These are phyloP conservation scores for Ogataea angusta DNA, from an alignment of 805 yeast species.

Conservation along the genomic window DNA sequence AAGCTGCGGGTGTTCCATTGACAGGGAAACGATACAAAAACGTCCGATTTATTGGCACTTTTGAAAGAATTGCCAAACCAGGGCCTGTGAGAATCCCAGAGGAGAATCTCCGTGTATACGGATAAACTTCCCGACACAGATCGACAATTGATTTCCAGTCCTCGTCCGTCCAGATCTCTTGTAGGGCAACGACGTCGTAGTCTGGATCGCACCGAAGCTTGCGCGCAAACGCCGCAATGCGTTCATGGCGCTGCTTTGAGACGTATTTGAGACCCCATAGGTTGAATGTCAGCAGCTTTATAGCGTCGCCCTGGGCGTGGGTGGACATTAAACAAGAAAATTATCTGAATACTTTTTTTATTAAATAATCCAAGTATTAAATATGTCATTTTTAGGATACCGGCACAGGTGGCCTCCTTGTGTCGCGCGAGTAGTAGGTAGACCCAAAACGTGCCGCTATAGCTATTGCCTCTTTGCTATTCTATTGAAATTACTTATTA, in stretches of 20 bases:
- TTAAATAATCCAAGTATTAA: no score
- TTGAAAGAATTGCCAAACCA: constrained; percentile 81
- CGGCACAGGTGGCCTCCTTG: no score
- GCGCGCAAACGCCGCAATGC: constrained; percentile 74
- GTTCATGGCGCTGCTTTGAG: constrained; percentile 60
- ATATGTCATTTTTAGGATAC: no score
- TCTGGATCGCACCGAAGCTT: constrained; percentile 46
- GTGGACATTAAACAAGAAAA: neutral
- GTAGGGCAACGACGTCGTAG: constrained; percentile 88
- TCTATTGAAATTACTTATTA: neutral
- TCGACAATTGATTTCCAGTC: constrained; percentile 71
- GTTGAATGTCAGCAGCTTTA: constrained; percentile 65
- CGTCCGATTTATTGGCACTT: constrained; percentile 76
- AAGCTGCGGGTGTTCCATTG: constrained; percentile 92
- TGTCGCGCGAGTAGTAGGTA: no score
- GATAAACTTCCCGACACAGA: constrained; percentile 46
- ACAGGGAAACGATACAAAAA: constrained; percentile 83
- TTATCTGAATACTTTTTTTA: no score
- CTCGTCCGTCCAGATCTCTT: constrained; percentile 85
- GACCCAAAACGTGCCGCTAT: no score
- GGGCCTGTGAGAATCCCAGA: constrained; percentile 92
- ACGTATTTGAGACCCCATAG: constrained; percentile 90
- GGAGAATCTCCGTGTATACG: constrained; percentile 65
- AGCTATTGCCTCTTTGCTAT: neutral
- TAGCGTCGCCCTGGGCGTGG: constrained; percentile 4